phyloP scores from a whole-genome alignment of 805 yeast genomes.

The Candida jianshihensis region DNA sequence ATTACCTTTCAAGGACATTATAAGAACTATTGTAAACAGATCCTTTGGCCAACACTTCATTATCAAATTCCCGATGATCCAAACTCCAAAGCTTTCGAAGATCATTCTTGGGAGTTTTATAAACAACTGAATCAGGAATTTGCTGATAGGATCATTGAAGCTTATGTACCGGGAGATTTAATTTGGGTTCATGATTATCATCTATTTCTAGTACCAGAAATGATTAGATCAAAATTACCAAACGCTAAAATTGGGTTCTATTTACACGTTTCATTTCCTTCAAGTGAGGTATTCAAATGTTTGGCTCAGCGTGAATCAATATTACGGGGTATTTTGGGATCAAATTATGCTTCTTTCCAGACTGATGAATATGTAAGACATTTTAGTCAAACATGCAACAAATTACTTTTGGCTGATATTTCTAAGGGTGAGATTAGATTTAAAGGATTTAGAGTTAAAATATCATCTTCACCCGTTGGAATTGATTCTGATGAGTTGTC shows the following conservation, averaged over 20 bases:
- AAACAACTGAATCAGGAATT: constrained; percentile 65
- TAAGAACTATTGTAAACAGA: constrained; percentile 85
- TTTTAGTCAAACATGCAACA: constrained; percentile 82
- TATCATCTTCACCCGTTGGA: constrained; percentile 67
- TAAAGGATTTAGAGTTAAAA: constrained; percentile 49
- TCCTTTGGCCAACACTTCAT: constrained; percentile 91
- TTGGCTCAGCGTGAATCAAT: constrained; percentile 79
- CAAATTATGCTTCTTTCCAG: constrained; percentile 84
- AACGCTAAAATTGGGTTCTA: constrained; percentile 86
- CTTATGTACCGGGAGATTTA: constrained; percentile 67
- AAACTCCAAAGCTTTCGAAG: constrained; percentile 89
- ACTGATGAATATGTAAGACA: constrained; percentile 91
- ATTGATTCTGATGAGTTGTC: constrained; percentile 60
- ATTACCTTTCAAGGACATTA: constrained; percentile 85
- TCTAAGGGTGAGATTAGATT: constrained; percentile 53
- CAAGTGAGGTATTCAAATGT: constrained; percentile 91
- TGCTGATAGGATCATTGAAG: constrained; percentile 66
- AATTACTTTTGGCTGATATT: constrained; percentile 80
- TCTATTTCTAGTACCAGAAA: constrained; percentile 73
- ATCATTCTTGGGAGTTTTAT: constrained; percentile 88
- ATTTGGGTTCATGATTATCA: constrained; percentile 96
- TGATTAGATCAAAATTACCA: constrained; percentile 73
- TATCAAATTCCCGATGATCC: constrained; percentile 96
- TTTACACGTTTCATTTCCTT: constrained; percentile 90
- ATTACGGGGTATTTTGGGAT: constrained; percentile 79